Evolutionary conservation across 2,329 filamentous ascomycete genomes (phyloP).

Genomic region (Zymoseptoria pseudotritici): DNA sequence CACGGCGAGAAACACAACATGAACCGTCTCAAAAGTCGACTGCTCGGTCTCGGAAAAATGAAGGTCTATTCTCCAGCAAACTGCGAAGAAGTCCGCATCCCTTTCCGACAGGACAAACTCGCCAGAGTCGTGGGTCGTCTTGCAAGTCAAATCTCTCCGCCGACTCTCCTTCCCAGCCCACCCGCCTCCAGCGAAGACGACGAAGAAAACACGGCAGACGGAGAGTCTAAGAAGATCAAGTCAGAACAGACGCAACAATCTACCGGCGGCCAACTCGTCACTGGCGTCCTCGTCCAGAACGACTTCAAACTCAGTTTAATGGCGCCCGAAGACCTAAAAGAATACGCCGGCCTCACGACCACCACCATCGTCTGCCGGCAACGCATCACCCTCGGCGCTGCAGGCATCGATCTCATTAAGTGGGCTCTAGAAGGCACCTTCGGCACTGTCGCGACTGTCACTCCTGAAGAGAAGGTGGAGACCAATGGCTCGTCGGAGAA

Average conservation of each 20-base stretch:
- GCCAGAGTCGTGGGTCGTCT: slow-evolving; percentile 95
- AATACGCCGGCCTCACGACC: slow-evolving; percentile 94
- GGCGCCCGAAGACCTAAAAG: slow-evolving; percentile 89
- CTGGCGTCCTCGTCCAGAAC: slow-evolving; percentile 90
- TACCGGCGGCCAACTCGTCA: slow-evolving; percentile 55
- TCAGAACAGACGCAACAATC: slow-evolving; percentile 39
- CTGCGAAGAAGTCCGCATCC: slow-evolving; percentile 88
- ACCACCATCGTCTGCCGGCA: slow-evolving; percentile 92
- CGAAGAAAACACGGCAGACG: slow-evolving; percentile 19
- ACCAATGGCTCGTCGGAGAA: slow-evolving; percentile 14
- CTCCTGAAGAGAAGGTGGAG: slow-evolving; percentile 13
- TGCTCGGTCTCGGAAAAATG: slow-evolving; percentile 81
- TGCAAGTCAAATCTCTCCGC: slow-evolving; percentile 65
- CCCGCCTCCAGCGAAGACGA: slow-evolving; percentile 37
- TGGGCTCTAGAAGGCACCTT: slow-evolving; percentile 96
- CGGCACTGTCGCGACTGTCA: slow-evolving; percentile 56
- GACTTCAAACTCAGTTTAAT: slow-evolving; percentile 96
- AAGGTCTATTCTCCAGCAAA: slow-evolving; percentile 94
- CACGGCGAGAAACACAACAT: slow-evolving; percentile 97
- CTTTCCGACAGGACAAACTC: slow-evolving; percentile 90
- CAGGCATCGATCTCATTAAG: slow-evolving; percentile 80
- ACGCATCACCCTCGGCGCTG: slow-evolving; percentile 76
- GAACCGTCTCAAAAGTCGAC: slow-evolving; percentile 91
- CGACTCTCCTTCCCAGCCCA: slow-evolving; percentile 35
- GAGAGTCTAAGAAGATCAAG: slow-evolving; percentile 21